A percentile compares a stretch with the other conserved stretches of the same genome.
Conservation (phyloP, 2,329 filamentous ascomycete genomes). For the Trichoderma aggressivum region DNA sequence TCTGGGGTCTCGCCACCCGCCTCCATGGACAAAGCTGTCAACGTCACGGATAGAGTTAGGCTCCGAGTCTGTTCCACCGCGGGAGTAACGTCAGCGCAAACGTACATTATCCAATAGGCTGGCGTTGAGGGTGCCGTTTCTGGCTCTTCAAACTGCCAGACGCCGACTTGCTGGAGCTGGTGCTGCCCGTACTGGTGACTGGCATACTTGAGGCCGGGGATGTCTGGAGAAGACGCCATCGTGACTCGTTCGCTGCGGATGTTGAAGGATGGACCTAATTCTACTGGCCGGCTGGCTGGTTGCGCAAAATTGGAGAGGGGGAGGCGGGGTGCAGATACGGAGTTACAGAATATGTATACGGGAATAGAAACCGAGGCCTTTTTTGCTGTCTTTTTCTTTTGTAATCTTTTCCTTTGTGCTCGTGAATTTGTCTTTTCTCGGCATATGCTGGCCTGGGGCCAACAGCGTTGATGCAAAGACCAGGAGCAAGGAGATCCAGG, state of each 20-base stretch:
- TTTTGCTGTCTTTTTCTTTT: not conserved
- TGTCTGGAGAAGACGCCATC: slow-evolving; percentile 10
- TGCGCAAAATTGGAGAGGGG: not conserved
- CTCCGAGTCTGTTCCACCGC: not conserved
- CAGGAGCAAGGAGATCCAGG: not conserved
- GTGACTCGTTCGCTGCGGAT: not conserved
- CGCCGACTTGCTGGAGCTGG: slow-evolving; percentile 44
- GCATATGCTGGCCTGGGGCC: not conserved
- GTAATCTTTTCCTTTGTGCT: not conserved
- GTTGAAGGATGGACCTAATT: not conserved
- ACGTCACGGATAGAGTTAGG: slow-evolving; percentile 16
- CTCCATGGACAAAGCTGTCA: slow-evolving; percentile 58
- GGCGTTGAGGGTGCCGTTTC: slow-evolving; percentile 17
- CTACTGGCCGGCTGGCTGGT: not conserved
- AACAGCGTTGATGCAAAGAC: not conserved
- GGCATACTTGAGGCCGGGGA: slow-evolving; percentile 30
- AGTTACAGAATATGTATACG: not conserved
- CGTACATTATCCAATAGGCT: slow-evolving; percentile 38
- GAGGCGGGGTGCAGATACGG: not conserved
- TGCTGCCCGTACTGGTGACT: slow-evolving; percentile 39
- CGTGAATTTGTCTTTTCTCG: not conserved
- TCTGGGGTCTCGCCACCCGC: slow-evolving; percentile 60
- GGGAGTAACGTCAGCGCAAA: not conserved
- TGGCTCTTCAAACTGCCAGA: slow-evolving; percentile 38
- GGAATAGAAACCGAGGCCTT: not conserved